phyloP scores from a whole-genome alignment of 768 basidiomycete genomes.

The Gymnopilus dilepis region DNA sequence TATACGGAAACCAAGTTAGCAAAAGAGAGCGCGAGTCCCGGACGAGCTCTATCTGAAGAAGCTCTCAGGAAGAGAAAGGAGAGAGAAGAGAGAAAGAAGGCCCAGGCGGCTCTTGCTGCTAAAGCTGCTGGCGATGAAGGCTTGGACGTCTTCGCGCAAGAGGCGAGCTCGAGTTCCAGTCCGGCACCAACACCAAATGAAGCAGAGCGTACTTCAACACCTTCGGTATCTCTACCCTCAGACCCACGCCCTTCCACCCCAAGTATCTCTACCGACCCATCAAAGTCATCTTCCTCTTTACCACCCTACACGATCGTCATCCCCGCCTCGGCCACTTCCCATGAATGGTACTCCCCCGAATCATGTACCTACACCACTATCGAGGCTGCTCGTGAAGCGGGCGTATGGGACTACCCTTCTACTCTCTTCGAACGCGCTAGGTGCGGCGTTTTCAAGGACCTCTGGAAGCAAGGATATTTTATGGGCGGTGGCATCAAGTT shows the following conservation, averaged over 20 bases:
- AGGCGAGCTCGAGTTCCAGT: neutral
- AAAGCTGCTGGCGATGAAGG: constrained; percentile 18
- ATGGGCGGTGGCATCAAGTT: constrained; percentile 93
- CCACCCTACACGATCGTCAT: constrained; percentile 63
- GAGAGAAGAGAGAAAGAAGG: constrained; percentile 54
- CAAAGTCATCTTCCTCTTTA: constrained; percentile 16
- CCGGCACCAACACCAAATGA: neutral
- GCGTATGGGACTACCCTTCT: constrained; percentile 79
- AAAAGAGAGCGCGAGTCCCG: constrained; percentile 44
- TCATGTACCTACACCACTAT: constrained; percentile 57
- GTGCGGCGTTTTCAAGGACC: constrained; percentile 77
- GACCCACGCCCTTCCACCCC: constrained; percentile 9
- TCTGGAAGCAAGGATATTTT: constrained; percentile 86
- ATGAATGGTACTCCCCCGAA: constrained; percentile 67
- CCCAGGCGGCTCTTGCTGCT: constrained; percentile 26
- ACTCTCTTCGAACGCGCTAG: constrained; percentile 70
- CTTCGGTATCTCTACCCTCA: constrained; percentile 16
- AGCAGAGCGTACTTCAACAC: constrained; percentile 6
- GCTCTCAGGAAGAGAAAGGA: constrained; percentile 76
- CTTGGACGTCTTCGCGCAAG: neutral
- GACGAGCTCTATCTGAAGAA: constrained; percentile 58
- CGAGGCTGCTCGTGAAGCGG: constrained; percentile 62
- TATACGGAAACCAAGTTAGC: constrained; percentile 54
- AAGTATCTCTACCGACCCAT: neutral
- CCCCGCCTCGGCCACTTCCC: constrained; percentile 62